phyloP scores from a whole-genome alignment of 2,329 filamentous ascomycete species.

The Fusarium longipes region DNA sequence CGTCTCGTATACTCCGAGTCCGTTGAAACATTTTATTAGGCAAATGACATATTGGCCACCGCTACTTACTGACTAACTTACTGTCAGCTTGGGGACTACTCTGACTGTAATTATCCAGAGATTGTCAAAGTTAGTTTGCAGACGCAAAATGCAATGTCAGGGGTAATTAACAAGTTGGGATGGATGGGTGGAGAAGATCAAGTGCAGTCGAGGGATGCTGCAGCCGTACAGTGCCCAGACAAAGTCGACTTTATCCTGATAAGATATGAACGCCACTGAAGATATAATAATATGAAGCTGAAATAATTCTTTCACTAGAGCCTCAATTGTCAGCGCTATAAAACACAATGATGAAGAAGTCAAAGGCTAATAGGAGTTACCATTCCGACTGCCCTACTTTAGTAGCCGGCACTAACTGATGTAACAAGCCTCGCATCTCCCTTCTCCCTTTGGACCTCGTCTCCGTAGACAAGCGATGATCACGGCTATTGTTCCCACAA shows the following conservation, averaged over 20 bases:
- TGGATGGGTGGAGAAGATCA: slow-evolving; percentile 29
- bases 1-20: slow-evolving; percentile 2
- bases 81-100: background rate
- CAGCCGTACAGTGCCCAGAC: slow-evolving; percentile 20
- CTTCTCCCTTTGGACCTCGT: slow-evolving; percentile 30
- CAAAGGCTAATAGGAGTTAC: background rate
- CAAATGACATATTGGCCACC: background rate
- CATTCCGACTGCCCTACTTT: background rate
- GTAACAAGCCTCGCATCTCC: slow-evolving; percentile 30
- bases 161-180: slow-evolving; percentile 28
- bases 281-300: slow-evolving; percentile 6
- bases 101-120: background rate
- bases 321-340: slow-evolving; percentile 11
- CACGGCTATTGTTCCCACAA: slow-evolving; percentile 28
- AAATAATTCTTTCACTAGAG: slow-evolving; percentile 18
- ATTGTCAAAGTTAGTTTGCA: background rate
- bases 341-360: slow-evolving; percentile 10
- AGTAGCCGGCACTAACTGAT: slow-evolving; percentile 4
- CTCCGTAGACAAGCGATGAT: slow-evolving; percentile 32
- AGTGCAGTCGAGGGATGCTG: slow-evolving; percentile 7
- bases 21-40: background rate
- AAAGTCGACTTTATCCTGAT: slow-evolving; percentile 23
- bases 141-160: slow-evolving; percentile 19
- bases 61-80: background rate
- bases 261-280: slow-evolving; percentile 7